Conservation (phyloP, 164 flowering plant genomes). For the Platanus orientalis region DNA sequence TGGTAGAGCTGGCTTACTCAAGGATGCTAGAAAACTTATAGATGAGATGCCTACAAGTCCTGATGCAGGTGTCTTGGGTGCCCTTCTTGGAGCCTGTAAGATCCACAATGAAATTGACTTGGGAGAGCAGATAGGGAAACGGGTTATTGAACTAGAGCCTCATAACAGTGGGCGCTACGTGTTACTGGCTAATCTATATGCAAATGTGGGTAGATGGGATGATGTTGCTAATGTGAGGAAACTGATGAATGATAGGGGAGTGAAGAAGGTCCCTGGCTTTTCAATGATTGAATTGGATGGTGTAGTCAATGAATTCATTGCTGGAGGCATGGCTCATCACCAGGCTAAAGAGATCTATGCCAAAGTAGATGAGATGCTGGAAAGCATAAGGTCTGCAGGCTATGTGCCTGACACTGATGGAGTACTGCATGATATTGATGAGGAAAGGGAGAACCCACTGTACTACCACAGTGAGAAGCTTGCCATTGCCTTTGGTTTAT, state of each 20-base stretch:
- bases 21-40: background rate
- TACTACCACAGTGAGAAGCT: slow-evolving; percentile 1
- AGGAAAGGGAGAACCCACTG: background rate
- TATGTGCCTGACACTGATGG: background rate
- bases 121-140: background rate
- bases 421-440: slow-evolving; percentile 1
- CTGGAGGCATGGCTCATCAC: background rate
- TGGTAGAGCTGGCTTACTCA: background rate
- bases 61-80: slow-evolving; percentile 1
- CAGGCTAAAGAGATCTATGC: background rate
- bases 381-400: slow-evolving; percentile 1
- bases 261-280: background rate
- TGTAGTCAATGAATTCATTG: background rate
- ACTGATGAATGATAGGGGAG: background rate
- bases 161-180: background rate
- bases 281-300: background rate
- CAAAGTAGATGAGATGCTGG: background rate
- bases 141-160: background rate
- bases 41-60: background rate
- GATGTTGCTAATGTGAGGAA: background rate
- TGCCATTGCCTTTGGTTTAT: background rate
- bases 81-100: slow-evolving; percentile 1
- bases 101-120: background rate
- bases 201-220: background rate
- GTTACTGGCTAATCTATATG: background rate